Conservation (phyloP, 2,329 filamentous ascomycete genomes). For the Beauveria caledonica region DNA sequence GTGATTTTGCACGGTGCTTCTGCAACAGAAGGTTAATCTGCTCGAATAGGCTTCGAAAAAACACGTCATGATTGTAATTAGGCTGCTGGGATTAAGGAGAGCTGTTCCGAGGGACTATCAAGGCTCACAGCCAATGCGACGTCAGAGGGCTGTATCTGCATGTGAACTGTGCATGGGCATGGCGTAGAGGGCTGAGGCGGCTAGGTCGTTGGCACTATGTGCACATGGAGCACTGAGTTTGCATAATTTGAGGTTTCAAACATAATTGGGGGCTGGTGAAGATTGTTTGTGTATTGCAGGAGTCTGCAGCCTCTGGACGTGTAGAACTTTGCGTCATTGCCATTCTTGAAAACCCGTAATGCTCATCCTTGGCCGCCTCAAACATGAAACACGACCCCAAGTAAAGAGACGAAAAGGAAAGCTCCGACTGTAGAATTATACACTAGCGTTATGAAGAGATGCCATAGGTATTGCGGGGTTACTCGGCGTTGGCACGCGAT, state of each 20-base stretch:
- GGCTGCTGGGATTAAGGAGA: neutral
- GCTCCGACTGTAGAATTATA: neutral
- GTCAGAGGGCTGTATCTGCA: constrained; percentile 10
- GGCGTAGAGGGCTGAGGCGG: neutral
- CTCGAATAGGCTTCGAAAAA: neutral
- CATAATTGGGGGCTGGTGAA: too few species aligned
- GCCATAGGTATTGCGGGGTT: neutral
- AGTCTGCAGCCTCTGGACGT: too few species aligned
- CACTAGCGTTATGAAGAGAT: neutral
- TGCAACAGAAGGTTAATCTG: neutral
- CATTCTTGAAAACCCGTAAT: neutral
- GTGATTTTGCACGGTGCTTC: neutral
- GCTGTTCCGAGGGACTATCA: neutral
- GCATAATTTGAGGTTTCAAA: too few species aligned
- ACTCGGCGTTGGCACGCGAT: neutral
- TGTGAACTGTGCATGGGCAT: constrained; percentile 5
- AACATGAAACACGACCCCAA: neutral
- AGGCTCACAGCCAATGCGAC: neutral
- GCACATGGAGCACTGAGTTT: too few species aligned
- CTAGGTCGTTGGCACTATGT: neutral
- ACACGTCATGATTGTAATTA: neutral
- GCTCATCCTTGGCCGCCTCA: neutral
- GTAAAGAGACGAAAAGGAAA: neutral
- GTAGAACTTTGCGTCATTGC: neutral
- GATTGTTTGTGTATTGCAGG: neutral